These are phyloP conservation scores for Larix kaempferi DNA, from an alignment of 75 land plant species.

Conservation along the genomic window DNA sequence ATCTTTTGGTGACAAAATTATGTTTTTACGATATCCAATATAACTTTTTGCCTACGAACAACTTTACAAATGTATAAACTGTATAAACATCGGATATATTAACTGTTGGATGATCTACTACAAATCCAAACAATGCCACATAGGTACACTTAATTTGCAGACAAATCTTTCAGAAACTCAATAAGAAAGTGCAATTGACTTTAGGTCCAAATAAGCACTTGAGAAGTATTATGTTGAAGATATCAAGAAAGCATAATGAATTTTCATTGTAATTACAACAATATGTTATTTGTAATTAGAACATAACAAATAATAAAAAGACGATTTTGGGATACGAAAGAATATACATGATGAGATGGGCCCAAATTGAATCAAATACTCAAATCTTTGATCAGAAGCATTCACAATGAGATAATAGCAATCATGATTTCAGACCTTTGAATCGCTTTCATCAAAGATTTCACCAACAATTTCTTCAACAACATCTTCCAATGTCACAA, in stretches of 20 bases:
- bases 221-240: neutral
- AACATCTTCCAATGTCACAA: slow-evolving; percentile 97
- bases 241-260: neutral
- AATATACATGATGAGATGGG: neutral
- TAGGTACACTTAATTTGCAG: neutral
- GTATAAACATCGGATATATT: neutral
- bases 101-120: neutral
- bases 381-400: neutral
- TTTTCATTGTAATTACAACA: neutral
- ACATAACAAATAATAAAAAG: neutral
- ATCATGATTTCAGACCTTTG: slow-evolving; percentile 56
- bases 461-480: slow-evolving; percentile 99
- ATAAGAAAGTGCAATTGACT: neutral
- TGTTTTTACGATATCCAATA: neutral
- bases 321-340: neutral
- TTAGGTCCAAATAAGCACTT: neutral
- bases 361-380: neutral
- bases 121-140: neutral
- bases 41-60: neutral
- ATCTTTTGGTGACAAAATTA: neutral
- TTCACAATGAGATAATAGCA: neutral
- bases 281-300: neutral
- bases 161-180: neutral
- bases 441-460: slow-evolving; percentile 98
- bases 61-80: neutral